These are phyloP conservation scores for Hymenoscyphus linearis DNA, from an alignment of 2,329 filamentous ascomycete species.

Conservation along the genomic window DNA sequence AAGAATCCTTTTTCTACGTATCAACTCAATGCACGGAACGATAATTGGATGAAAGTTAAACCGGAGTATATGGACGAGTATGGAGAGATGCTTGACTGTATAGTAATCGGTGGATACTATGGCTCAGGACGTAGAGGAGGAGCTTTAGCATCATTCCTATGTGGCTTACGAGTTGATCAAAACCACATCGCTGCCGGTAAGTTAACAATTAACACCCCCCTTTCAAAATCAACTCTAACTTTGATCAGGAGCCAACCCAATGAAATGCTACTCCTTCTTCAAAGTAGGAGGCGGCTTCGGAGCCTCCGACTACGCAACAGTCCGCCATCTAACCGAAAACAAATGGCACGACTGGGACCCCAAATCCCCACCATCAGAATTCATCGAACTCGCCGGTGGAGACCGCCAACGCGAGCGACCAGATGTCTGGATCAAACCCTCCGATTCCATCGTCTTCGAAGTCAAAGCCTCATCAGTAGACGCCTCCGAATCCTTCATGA, in stretches of 20 bases:
- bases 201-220: background rate
- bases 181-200: constrained; percentile 49
- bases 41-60: constrained; percentile 98
- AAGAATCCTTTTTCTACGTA: constrained; percentile 92
- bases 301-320: constrained; percentile 75
- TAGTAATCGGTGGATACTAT: constrained; percentile 89
- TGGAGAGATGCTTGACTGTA: constrained; percentile 84
- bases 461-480: constrained; percentile 82
- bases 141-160: constrained; percentile 79
- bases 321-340: constrained; percentile 78
- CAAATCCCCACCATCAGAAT: constrained; percentile 68
- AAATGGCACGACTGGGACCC: constrained; percentile 88
- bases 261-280: constrained; percentile 90
- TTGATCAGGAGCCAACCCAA: constrained; percentile 45
- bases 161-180: constrained; percentile 72
- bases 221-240: background rate
- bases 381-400: constrained; percentile 76
- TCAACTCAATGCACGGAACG: constrained; percentile 79
- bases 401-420: constrained; percentile 69
- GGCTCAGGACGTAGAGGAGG: constrained; percentile 83
- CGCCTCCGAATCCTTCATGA: constrained; percentile 71
- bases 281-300: constrained; percentile 95
- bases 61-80: constrained; percentile 98
- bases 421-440: constrained; percentile 88
- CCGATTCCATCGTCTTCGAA: constrained; percentile 79